These are phyloP conservation scores for Populus tremula DNA, from an alignment of 345 rosid species.

Conservation along the genomic window DNA sequence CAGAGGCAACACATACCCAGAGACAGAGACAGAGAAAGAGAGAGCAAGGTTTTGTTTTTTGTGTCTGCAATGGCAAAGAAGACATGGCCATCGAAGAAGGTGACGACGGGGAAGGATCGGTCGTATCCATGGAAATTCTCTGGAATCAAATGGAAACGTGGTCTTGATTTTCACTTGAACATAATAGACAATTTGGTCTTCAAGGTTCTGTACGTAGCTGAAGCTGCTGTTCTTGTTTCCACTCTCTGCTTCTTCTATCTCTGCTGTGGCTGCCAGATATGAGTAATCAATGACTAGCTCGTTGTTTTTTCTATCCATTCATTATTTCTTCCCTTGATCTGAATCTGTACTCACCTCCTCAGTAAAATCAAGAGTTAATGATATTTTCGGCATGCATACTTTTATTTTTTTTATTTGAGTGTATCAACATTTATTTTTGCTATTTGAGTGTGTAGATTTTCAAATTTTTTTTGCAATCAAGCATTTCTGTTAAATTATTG, in stretches of 20 bases:
- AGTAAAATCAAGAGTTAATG: no score
- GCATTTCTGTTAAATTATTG: no score
- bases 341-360: not conserved
- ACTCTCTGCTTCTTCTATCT: slow-evolving; percentile 74
- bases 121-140: slow-evolving; percentile 15
- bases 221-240: slow-evolving; percentile 59
- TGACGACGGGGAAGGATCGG: not conserved
- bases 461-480: no score
- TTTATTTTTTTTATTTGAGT: no score
- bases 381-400: no score
- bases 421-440: no score
- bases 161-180: slow-evolving; percentile 6
- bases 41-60: not conserved
- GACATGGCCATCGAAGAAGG: slow-evolving; percentile 12
- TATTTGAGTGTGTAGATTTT: no score
- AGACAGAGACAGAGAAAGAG: not conserved
- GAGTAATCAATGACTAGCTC: slow-evolving; percentile 1
- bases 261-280: slow-evolving; percentile 70
- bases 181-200: slow-evolving; percentile 47
- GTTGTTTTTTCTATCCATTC: not conserved
- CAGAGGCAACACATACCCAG: not conserved
- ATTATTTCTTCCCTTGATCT: not conserved
- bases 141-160: slow-evolving; percentile 9
- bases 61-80: not conserved
- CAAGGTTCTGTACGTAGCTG: slow-evolving; percentile 52